These are phyloP conservation scores for Aspergillus diversus DNA, from an alignment of 495 filamentous ascomycete genomes.

Conservation along the genomic window DNA sequence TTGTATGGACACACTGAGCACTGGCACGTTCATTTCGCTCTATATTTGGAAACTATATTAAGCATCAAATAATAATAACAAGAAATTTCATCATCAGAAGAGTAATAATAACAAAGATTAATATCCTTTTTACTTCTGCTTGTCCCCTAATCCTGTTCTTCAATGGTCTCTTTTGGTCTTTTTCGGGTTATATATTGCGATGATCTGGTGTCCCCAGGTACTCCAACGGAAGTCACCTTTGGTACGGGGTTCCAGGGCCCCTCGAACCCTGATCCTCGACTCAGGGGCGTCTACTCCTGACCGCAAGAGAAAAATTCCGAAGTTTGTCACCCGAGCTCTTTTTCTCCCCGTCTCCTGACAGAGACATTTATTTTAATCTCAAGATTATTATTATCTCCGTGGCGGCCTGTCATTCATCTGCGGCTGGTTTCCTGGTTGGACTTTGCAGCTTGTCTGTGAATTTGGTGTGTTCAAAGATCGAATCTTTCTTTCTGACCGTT, in stretches of 20 bases:
- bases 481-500: not conserved
- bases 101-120: not conserved
- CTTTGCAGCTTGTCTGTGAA: not conserved
- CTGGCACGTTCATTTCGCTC: not conserved
- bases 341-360: too few relatives aligned
- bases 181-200: not conserved
- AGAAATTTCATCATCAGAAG: not conserved
- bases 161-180: not conserved
- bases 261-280: constrained; percentile 1
- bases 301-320: too few relatives aligned
- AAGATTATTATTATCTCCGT: too few relatives aligned
- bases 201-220: too few relatives aligned
- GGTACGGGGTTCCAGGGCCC: not conserved
- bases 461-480: not conserved
- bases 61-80: not conserved
- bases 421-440: not conserved
- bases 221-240: too few relatives aligned
- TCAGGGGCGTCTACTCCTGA: not conserved
- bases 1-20: not conserved
- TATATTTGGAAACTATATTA: constrained; percentile 2
- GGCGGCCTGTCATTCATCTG: too few relatives aligned
- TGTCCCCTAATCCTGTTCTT: not conserved
- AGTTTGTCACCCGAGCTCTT: too few relatives aligned
- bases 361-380: too few relatives aligned
- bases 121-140: not conserved